phyloP scores from a whole-genome alignment of 83 land plant species.

The Diphasiastrum complanatum region DNA sequence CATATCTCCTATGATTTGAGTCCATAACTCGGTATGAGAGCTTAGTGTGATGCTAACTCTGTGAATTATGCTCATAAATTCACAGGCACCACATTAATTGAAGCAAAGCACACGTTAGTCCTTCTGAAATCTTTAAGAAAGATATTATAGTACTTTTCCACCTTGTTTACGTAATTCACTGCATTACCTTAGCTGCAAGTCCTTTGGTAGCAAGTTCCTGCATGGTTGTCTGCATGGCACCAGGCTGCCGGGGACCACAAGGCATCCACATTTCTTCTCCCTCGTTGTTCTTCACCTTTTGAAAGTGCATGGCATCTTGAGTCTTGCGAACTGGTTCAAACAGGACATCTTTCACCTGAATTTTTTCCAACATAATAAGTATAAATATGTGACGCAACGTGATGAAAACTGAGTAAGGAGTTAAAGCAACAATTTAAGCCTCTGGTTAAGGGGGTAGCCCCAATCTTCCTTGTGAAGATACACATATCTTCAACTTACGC shows the following conservation, averaged over 20 bases:
- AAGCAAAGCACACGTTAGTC: too few relatives aligned
- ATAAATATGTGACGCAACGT: too few relatives aligned
- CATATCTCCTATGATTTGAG: too few relatives aligned
- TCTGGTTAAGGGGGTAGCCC: not conserved
- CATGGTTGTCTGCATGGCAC: conserved; percentile 88
- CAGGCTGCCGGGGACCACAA: conserved; percentile 85
- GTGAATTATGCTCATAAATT: too few relatives aligned
- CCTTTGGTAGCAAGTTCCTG: conserved; percentile 85
- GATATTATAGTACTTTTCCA: too few relatives aligned
- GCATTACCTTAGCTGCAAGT: conserved; percentile 80
- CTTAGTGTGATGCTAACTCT: too few relatives aligned
- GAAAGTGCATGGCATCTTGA: conserved; percentile 96
- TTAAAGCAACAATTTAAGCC: not conserved
- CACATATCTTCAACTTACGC: conserved; percentile 50
- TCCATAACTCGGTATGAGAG: too few relatives aligned
- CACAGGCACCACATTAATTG: too few relatives aligned
- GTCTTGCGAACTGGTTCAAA: conserved; percentile 98
- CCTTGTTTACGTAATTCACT: too few relatives aligned
- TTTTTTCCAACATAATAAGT: not conserved
- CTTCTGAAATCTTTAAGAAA: too few relatives aligned
- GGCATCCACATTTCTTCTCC: conserved; percentile 82
- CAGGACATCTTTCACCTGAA: conserved; percentile 91
- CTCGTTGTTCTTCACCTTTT: conserved; percentile 37
- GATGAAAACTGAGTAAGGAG: not conserved
- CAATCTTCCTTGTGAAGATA: too few relatives aligned